Base-by-base conservation (phyloP, 495 filamentous ascomycete genomes). In the Aspergillus homomorphus region DNA sequence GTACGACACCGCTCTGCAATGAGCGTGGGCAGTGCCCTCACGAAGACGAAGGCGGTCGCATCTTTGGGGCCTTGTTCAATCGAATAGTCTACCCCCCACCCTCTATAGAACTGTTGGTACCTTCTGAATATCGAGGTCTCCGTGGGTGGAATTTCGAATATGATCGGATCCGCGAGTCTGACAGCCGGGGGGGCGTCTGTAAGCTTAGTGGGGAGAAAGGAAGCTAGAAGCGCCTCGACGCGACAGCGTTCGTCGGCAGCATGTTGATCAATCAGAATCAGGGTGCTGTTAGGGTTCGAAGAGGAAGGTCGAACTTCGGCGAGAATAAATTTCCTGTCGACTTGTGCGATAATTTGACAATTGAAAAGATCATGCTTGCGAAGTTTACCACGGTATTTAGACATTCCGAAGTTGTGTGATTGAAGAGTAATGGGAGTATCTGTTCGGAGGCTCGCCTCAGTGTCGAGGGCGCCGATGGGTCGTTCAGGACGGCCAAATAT, bases 211-310 rank as follows among this genome's bases (percentile, higher is more conserved):
- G 61, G 38, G n/a, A 76, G 69, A 48, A 74, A 69, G 10, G 85
- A 82, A 19, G 66, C 56, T 41, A 89, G 75, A 0, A 98, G 77
- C 0, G 66, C 66, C 70, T 98, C 94, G 8, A 97, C 82, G 6
- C 87, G 83, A 64, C 89, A 87, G 19, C 94, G 81, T 71, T 98
- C 94, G 71, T 95, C 91, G 1, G 93, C 94, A 10, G 94, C 94
- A 68, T 98, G 94, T 64, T 98, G 94, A 68, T 98, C 94, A 45
- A 98, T 82, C 10, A 97, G 77, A 0, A 95, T 81, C 1, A 98
- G 75, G 12, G 83, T 53, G 45, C 28, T 45, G 19, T 63, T 53
- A 12, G 50, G 20, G 21, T 59, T 30, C 4, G 28, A 48, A 42
- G 28, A 8, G 14, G 49, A 65, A 23, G 49, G 38, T 8, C 42